Percentiles rank a stretch among this genome's conserved stretches.
Conservation (phyloP, 2,329 filamentous ascomycete species). For the Hymenoscyphus infarciens region DNA sequence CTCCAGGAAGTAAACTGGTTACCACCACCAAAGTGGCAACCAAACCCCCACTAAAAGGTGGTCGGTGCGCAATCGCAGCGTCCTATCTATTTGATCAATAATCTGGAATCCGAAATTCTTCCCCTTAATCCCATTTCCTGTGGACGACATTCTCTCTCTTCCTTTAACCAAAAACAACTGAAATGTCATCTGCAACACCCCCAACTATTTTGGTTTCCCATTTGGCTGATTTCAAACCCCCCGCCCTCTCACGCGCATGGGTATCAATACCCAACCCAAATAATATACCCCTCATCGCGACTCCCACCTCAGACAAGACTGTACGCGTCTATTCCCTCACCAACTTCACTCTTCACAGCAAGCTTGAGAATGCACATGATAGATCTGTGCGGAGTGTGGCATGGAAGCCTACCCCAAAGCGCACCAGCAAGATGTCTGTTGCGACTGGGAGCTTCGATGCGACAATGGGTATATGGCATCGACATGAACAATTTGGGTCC, state of each 20-base stretch:
- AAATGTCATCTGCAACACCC: background rate
- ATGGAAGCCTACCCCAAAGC: constrained; percentile 74
- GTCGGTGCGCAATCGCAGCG: background rate
- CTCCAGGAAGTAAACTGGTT: background rate
- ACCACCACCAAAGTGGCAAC: background rate
- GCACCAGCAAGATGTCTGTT: constrained; percentile 65
- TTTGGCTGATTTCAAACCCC: constrained; percentile 39
- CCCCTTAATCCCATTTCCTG: background rate
- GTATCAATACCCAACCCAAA: constrained; percentile 79
- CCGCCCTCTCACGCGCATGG: constrained; percentile 75
- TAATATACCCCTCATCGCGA: constrained; percentile 76
- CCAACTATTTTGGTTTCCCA: constrained; percentile 14
- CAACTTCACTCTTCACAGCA: constrained; percentile 74
- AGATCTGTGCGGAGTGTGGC: constrained; percentile 80
- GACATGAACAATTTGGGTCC: constrained; percentile 40
- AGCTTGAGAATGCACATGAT: constrained; percentile 82
- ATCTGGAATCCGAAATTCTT: background rate
- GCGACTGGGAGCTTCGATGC: constrained; percentile 94
- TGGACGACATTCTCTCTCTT: background rate
- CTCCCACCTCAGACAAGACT: constrained; percentile 78
- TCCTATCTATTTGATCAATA: background rate
- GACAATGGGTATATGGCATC: constrained; percentile 80
- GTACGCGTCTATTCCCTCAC: constrained; percentile 87
- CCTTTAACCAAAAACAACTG: background rate
- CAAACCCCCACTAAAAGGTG: background rate